Conservation (phyloP, 2,329 filamentous ascomycete genomes). For the Talaromyces sp. region DNA sequence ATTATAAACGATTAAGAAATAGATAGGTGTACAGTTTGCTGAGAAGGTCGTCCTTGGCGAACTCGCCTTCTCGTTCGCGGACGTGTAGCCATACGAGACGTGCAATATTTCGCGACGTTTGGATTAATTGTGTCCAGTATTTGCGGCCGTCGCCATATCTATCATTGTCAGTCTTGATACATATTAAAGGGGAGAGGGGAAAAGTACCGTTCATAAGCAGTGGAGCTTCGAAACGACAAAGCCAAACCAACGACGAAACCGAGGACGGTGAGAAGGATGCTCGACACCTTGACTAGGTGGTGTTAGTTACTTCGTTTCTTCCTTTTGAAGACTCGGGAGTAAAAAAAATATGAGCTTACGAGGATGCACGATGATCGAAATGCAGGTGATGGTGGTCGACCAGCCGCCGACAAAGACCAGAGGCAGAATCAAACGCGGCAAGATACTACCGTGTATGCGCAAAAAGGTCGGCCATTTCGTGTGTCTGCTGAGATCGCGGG, state of each 20-base stretch:
- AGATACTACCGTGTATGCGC: conserved; percentile 69
- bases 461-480: conserved; percentile 74
- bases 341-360: conserved; percentile 20
- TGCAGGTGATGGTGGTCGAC: conserved; percentile 61
- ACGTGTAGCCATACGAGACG: conserved; percentile 81
- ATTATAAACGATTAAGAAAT: neutral
- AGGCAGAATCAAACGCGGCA: conserved; percentile 70
- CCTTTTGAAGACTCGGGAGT: neutral
- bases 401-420: conserved; percentile 59
- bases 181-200: neutral
- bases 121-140: conserved; percentile 56
- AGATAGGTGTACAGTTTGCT: conserved; percentile 54
- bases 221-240: conserved; percentile 72
- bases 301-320: neutral
- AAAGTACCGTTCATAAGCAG: conserved; percentile 65
- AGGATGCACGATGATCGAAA: conserved; percentile 45
- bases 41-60: conserved; percentile 63
- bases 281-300: conserved; percentile 52
- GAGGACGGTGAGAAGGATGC: conserved; percentile 68
- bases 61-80: conserved; percentile 53
- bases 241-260: conserved; percentile 78
- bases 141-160: conserved; percentile 60
- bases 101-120: conserved; percentile 54
- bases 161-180: conserved; percentile 1
- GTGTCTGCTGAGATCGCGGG: conserved; percentile 66